Evolutionary conservation across 1,284 basidiomycete genomes (phyloP), one percentile per base, ranked within the genome.

Genomic region (Volvariella surrecta): DNA sequence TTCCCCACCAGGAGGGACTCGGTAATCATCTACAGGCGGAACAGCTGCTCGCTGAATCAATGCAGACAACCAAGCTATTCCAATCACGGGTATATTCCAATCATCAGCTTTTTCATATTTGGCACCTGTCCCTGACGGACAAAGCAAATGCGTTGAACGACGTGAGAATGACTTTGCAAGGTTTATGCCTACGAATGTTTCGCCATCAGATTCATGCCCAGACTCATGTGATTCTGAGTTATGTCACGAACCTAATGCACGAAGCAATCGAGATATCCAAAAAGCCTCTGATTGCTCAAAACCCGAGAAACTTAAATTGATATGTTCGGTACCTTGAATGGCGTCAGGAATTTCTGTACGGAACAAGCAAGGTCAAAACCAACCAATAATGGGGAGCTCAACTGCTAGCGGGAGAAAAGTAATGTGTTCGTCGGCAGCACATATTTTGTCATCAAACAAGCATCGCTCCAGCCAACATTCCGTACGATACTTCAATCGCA

Each of bases 391-490:
- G 13, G 83, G 82, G 1, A 61, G 60, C 13, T 59, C 43, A n/a
- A 79, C 64, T 16, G 46, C 61, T 10, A 89, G 61, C 2, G 87
- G 86, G 1, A 59, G 58, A 51, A 83, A 88, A 0, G 74, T 68
- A 9, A 80, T 56, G 50, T 86, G 78, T 38, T 82, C 79, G 1
- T 74, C 70, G 0, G 71, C 62, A 15, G 58, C 55, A 55, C 79
- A 82, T 44, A 89, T 62, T 11, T 73, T 69, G 37, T 82, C 78
- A 48, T 79, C 75, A 44, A 74, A 82, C 10, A 89, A 67, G 50
- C 82, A 89, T 41, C 74, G 73, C 58, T 89, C 86, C 0, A 89
- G 64, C 86, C 86, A 89, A 53, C 84, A 89, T 56, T 89, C 86
- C 0, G 86, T 89, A 32, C 87, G 70, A 54, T 79, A 85, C 52